Evolutionary conservation across 768 basidiomycete genomes (phyloP).

Genomic region (Daedaleopsis sinensis): DNA sequence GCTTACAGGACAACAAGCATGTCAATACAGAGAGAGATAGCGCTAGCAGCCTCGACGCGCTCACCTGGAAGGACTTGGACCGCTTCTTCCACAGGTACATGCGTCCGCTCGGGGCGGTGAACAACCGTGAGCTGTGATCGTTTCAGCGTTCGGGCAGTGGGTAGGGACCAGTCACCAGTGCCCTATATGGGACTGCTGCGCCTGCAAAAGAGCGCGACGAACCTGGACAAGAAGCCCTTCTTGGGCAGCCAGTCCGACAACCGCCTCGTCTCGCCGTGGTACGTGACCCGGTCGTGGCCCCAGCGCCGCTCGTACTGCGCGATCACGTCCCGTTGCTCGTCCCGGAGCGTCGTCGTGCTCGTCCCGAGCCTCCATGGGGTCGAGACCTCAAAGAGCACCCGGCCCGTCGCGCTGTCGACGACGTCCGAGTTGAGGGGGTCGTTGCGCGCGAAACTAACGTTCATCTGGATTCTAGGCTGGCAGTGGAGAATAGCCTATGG

Average conservation of each 20-base stretch:
- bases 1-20: neutral
- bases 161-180: neutral
- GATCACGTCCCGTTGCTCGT: neutral
- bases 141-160: too few relatives aligned
- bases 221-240: neutral
- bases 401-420: constrained; percentile 1
- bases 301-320: neutral
- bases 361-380: neutral
- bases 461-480: neutral
- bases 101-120: neutral
- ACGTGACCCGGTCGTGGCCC: neutral
- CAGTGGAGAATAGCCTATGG: too few relatives aligned
- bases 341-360: neutral
- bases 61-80: neutral
- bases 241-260: constrained; percentile 1
- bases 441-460: neutral
- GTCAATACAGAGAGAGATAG: neutral
- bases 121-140: neutral
- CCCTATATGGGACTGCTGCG: too few relatives aligned
- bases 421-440: neutral
- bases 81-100: neutral
- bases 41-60: neutral
- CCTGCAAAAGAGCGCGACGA: neutral
- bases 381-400: neutral
- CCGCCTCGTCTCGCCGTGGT: neutral